Conservation (phyloP, 306 rosid species). For the Castanopsis chinensis region DNA sequence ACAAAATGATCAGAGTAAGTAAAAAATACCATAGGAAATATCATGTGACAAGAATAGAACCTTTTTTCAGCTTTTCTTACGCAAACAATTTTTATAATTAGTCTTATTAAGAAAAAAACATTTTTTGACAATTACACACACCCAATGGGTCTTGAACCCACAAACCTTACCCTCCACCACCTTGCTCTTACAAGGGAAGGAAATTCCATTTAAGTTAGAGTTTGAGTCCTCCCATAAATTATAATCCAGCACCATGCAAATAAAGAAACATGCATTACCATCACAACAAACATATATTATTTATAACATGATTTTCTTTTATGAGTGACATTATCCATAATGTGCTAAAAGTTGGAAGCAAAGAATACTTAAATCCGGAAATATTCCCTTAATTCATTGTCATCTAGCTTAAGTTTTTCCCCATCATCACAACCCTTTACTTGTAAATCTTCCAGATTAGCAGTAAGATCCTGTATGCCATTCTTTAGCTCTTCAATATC, state of each 20-base stretch:
- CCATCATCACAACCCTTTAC: slow-evolving; percentile 62
- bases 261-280: neutral
- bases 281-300: slow-evolving; percentile 6
- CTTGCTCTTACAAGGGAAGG: no score
- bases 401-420: slow-evolving; percentile 61
- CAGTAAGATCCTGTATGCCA: slow-evolving; percentile 67
- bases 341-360: neutral
- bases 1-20: no score
- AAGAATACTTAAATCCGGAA: slow-evolving; percentile 71
- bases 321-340: neutral
- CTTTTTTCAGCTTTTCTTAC: slow-evolving; percentile 22
- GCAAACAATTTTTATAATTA: no score
- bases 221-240: no score
- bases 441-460: slow-evolving; percentile 56
- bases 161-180: neutral
- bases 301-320: no score
- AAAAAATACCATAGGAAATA: no score
- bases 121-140: no score
- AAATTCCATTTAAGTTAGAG: no score
- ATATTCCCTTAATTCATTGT: slow-evolving; percentile 67
- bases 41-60: neutral
- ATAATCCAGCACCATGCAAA: slow-evolving; percentile 17
- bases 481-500: slow-evolving; percentile 53
- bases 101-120: neutral
- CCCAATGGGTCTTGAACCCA: no score